Evolutionary conservation across 495 filamentous ascomycete species (phyloP).

Genomic region (Aspergillus homomorphus): DNA sequence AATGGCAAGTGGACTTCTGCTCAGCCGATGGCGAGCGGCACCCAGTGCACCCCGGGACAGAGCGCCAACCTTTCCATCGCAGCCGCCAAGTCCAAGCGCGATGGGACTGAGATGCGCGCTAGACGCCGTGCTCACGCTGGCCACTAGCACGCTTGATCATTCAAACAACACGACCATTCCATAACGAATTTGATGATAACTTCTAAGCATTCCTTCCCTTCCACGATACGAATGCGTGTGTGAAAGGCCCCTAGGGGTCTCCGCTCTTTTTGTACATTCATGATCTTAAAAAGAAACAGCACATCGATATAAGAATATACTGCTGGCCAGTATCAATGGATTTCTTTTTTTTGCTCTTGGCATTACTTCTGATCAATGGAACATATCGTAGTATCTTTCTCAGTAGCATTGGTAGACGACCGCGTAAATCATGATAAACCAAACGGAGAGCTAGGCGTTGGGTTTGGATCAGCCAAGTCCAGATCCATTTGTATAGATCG

Average conservation of each 20-base stretch:
- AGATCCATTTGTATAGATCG: too few relatives aligned
- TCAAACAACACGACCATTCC: not conserved
- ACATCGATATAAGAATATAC: not conserved
- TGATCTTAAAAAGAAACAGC: not conserved
- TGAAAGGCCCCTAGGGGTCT: not conserved
- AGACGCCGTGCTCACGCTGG: constrained; percentile 26
- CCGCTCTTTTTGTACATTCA: not conserved
- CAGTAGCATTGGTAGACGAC: too few relatives aligned
- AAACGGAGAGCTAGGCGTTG: too few relatives aligned
- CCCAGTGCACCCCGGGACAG: constrained; percentile 53
- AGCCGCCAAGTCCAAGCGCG: constrained; percentile 25
- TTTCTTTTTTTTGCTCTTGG: too few relatives aligned
- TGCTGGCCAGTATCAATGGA: not conserved
- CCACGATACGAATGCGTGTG: not conserved
- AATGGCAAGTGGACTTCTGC: constrained; percentile 55
- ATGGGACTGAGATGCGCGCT: constrained; percentile 32
- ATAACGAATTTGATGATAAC: not conserved
- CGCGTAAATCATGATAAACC: too few relatives aligned
- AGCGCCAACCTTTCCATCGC: constrained; percentile 41
- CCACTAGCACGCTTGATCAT: constrained; percentile 22
- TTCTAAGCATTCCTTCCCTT: not conserved
- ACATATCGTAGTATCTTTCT: too few relatives aligned
- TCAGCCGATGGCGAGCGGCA: constrained; percentile 56
- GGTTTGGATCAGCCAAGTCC: too few relatives aligned
- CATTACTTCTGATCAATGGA: too few relatives aligned